Evolutionary conservation across 805 yeast species (phyloP).

Genomic region (Saturnispora serradocipensis): DNA sequence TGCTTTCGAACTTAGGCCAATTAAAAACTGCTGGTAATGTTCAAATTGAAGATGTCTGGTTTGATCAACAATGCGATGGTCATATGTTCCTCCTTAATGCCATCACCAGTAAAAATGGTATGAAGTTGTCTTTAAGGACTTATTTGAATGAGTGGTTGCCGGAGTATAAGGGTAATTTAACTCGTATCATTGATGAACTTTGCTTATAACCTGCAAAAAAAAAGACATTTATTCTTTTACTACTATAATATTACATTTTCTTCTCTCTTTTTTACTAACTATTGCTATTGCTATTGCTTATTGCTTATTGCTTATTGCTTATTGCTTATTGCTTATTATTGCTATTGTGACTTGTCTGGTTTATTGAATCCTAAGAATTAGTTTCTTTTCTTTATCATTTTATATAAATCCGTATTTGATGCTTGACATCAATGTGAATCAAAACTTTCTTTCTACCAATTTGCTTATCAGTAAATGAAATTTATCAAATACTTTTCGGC

Average conservation of each 20-base stretch:
- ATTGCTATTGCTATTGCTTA: background rate
- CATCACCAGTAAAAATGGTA: background rate
- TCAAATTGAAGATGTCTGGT: conserved; percentile 1
- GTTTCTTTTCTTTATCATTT: background rate
- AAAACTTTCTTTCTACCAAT: background rate
- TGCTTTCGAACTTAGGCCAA: conserved; percentile 7
- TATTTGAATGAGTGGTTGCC: conserved; percentile 1
- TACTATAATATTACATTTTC: background rate
- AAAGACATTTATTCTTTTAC: background rate
- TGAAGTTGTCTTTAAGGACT: background rate
- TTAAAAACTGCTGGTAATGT: background rate
- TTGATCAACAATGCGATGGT: background rate
- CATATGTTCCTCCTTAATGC: background rate
- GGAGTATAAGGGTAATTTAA: background rate
- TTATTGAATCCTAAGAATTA: background rate
- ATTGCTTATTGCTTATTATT: background rate
- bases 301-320: no score
- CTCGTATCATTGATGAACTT: background rate
- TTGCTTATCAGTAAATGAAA: no score
- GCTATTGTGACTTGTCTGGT: background rate
- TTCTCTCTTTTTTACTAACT: background rate
- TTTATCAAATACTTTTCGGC: no score
- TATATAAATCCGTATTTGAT: no score
- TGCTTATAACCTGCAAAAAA: background rate
- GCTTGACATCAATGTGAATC: background rate